Evolutionary conservation across 768 basidiomycete genomes (phyloP), one percentile per base, ranked within the genome.

Genomic region (Agaricus subrufescens): DNA sequence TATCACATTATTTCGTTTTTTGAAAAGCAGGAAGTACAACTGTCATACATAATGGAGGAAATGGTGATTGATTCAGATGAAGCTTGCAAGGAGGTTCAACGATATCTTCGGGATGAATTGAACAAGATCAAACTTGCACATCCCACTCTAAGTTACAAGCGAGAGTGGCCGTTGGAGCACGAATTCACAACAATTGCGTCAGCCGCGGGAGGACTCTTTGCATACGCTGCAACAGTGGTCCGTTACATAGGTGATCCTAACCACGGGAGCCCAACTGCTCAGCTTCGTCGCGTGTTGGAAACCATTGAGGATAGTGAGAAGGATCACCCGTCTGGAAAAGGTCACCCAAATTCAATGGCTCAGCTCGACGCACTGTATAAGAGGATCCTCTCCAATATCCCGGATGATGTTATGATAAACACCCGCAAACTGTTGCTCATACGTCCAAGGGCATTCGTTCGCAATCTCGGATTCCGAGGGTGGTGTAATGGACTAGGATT

Each of bases 131-230:
- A 19, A 19, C 19, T 19, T 19, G 19, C 19, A 19, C 19, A 19
- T 19, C 19, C 19, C 19, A 19, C 19, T 19, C 19, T 19, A 19
- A 19, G 19, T 19, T 19, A 19, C 19, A 19, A 19, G 19, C 19
- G 19, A 19, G 19, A 19, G 19, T 19, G 19, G 19, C 19, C 19
- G 19, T 19, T 19, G 19, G n/a, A 46, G 1, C 45, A 54, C 7
- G 43, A 57, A 2, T 38, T 65, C 4, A 38, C 58, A 4, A n/a
- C 9, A 0, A 54, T 69, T 1, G 58, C 62, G 0, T 11, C 58
- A 4, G 65, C 60, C n/a, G 60, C 68, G 3, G 61, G 58, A 3
- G 65, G 67, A 8, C 61, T 61, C 43, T 69, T 68, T 40, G 63
- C 69, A 34, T 69, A 67, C 30, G 63, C 60, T 3, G 57, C 65